Base-by-base conservation (phyloP, 2,329 filamentous ascomycete genomes). In the Epichloe glyceriae region DNA sequence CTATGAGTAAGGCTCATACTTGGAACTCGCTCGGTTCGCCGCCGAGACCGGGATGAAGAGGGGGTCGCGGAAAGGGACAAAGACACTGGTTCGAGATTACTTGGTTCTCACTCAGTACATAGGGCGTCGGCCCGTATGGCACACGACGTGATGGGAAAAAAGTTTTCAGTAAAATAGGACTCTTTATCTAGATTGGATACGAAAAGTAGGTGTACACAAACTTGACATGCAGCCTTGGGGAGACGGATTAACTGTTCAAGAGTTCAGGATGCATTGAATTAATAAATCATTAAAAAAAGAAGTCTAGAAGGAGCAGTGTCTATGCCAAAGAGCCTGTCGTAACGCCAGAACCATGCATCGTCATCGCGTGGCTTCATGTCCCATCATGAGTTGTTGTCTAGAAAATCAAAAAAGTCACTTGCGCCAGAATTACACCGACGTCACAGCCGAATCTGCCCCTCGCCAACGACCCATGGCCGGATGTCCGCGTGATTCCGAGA, bases 381-480 rank as follows among this genome's bases (percentile, higher is more conserved):
- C 30, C 8, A 30, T 30, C 8, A 30, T 10, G 30, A 30, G 2
- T 11, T 11, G 8, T 30, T 0, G 30, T 30, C 30, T 30, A 30
- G 30, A 11, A 30, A 30, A 45, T 14, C 8, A 34, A 34, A 11
- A n/a, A n/a, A 12, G 2, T 11, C 30, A 30, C 30, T 30, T 30
- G 30, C 30, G 30, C 30, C 30, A 30, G 30, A 30, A 10, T 30
- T 30, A n/a, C 10, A 6, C 34, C 26, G 3, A 11, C 14, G 7
- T 54, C 43, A 60, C 17, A 60, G 41, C 30, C 53, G 56, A 40
- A 60, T 56, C 8, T 55, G 56, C 26, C 54, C 57, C 5, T 54
- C 70, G 26, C 74, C 75, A 14, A 73, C 75, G 61, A 83, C 82
- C 78, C 79, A 80, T 49, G 77, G 69, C 49, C 78, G 70, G 47